Base-by-base conservation (phyloP, 768 basidiomycete species). In the Pleurotus djamor region DNA sequence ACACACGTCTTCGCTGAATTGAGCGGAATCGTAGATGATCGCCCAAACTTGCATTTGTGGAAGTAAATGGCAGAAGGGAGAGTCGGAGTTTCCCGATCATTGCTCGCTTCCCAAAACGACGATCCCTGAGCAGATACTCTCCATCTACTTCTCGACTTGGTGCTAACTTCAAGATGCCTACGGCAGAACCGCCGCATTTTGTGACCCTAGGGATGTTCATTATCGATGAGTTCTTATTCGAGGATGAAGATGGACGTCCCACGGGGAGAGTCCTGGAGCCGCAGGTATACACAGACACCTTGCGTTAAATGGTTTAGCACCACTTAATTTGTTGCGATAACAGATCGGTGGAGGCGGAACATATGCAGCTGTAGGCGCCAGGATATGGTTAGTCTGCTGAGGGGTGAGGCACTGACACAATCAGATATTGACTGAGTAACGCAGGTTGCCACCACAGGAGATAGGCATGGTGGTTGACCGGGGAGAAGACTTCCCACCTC, bases 301-400 rank as follows among this genome's bases (percentile, higher is more conserved):
- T 28, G 21, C 21, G 21, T 28, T 28, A 28, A 28, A 49, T 44
- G 10, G n/a, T 28, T 4, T 45, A 32, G 12, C 9, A 41, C n/a
- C 36, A 37, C 52, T 21, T 21, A 60, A 44, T 48, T 21, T 35
- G 21, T 9, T 54, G 28, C 28, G n/a, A 43, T 43, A 59, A 57
- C 57, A 94, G 86, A 94, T 96, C 63, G 94, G 94, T 28, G 94
- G 94, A 0, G 95, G 92, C 1, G 94, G 94, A 2, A 92, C 89
- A 0, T 92, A 91, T 71, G 90, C 91, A 55, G 75, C 80, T 44
- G 79, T 96, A 47, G 94, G 92, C 2, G 87, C 92, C 28, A 82
- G 94, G 49, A 84, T 95, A 68, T 96, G 92, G 90, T 89, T 60
- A 59, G 65, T 52, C 50, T 37, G 45, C 6, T 13, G 34, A 28